Base-by-base conservation (phyloP, 1,139 yeast genomes). In the Kodamaea sp. region DNA sequence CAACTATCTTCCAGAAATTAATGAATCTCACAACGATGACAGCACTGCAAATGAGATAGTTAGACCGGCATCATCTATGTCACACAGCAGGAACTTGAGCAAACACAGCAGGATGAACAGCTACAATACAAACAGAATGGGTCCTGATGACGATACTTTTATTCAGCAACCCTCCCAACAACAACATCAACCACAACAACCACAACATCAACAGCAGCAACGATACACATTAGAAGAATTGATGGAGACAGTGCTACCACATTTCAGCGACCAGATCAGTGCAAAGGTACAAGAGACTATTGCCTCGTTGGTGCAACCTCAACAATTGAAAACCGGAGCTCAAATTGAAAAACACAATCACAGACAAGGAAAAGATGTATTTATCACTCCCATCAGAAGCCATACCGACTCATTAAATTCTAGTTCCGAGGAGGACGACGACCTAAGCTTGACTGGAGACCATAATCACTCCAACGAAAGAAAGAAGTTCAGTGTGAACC, bases 1-100 rank as follows among this genome's bases (percentile, higher is more conserved):
- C 24, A 20, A 27, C 15, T 15, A 36, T 19, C 29, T 38, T 14
- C 36, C 39, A 2, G 40, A 40, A 7, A 34, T 32, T 26, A 44
- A 46, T 22, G 51, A 46, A 12, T 39, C 46, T 5, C 32, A 42
- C 14, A 41, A 32, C 15, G 50, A 44, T 23, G 46, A 35, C 6
- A 44, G 48, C 7, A 44, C 55, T 2, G 42, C 42, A 16, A 43
- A 46, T 14, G 50, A 46, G 14, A 33, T 43, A 4, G 29, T 41
- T 21, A 33, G 44, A 26, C 44, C 48, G 6, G 26, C 43, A 1
- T 29, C 37, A 4, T 34, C 41, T 9, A 28, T 37, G 4, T 31
- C 41, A n/a, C 39, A 32, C 13, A 19, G 27, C 8, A 23, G 38
- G 6, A 26, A 28, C 18, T 19, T 22, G 7, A 34, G 35, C 27